Evolutionary conservation across 192 early-diverging fungal genomes (phyloP).

Genomic region (Backusella sp.): DNA sequence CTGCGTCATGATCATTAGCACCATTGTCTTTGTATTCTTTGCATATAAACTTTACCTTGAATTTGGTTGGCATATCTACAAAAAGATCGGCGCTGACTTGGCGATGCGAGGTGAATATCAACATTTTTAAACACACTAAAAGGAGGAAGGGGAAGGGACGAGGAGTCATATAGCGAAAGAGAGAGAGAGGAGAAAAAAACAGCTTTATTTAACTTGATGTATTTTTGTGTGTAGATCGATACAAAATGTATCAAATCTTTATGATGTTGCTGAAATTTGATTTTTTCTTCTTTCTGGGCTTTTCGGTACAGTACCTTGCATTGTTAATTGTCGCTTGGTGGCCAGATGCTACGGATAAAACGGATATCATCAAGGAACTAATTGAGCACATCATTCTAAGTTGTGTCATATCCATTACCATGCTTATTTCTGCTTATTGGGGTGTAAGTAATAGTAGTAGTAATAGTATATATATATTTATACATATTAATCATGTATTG

Average conservation of each 20-base stretch:
- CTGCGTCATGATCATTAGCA: conserved; percentile 51
- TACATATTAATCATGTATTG: neutral
- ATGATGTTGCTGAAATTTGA: conserved; percentile 82
- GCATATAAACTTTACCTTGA: conserved; percentile 73
- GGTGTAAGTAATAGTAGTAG: conserved; percentile 42
- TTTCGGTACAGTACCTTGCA: conserved; percentile 73
- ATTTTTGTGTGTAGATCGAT: conserved; percentile 48
- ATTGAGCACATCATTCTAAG: conserved; percentile 49
- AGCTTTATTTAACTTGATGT: neutral
- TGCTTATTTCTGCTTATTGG: conserved; percentile 52
- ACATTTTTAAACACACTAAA: neutral
- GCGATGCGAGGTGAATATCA: conserved; percentile 57
- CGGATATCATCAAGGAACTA: conserved; percentile 21
- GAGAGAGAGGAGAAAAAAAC: neutral
- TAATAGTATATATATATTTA: neutral
- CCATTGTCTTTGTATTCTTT: conserved; percentile 44
- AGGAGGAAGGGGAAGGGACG: conserved; percentile 2
- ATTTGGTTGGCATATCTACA: conserved; percentile 84
- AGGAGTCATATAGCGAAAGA: neutral
- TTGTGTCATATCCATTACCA: conserved; percentile 42
- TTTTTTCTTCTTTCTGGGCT: conserved; percentile 76
- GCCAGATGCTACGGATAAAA: conserved; percentile 14
- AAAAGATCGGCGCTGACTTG: conserved; percentile 80
- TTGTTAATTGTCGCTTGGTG: conserved; percentile 53
- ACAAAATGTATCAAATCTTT: conserved; percentile 77